Evolutionary conservation across 169 alveolate genomes (phyloP).

Genomic region (Plasmodium adleri): DNA sequence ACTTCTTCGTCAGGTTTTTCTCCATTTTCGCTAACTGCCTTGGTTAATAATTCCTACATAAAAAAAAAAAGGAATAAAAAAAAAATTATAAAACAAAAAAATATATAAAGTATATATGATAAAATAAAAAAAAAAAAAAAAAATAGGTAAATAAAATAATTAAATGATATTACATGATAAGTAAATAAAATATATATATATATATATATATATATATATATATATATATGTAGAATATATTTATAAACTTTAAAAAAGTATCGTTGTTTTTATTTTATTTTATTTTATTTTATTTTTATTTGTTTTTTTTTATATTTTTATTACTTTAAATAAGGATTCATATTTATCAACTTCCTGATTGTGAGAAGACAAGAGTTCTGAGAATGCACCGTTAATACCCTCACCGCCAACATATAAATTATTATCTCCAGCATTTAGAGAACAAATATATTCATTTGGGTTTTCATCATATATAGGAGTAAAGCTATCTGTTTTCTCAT

Average conservation of each 20-base stretch:
- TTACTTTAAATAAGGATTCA: conserved; percentile 76
- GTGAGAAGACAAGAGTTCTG: conserved; percentile 67
- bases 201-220: neutral
- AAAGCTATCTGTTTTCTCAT: conserved; percentile 48
- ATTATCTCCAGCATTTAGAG: conserved; percentile 81
- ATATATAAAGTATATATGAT: neutral
- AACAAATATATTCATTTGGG: conserved; percentile 77
- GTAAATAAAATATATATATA: neutral
- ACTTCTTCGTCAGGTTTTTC: conserved; percentile 71
- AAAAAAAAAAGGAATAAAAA: neutral
- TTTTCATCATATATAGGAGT: conserved; percentile 76
- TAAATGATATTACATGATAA: neutral
- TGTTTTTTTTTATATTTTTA: neutral
- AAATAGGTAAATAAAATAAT: neutral
- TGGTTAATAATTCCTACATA: conserved; percentile 42
- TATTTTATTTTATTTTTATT: neutral
- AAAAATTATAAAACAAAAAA: neutral
- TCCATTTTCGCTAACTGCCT: conserved; percentile 49
- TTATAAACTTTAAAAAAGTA: neutral
- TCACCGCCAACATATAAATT: conserved; percentile 77
- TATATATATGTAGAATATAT: neutral
- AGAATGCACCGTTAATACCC: conserved; percentile 79
- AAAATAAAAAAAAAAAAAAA: neutral
- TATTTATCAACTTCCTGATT: conserved; percentile 80
- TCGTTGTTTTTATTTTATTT: conserved; percentile 28